Conservation (phyloP, 1,139 yeast genomes). For the Geotrichum citri-aurantii region DNA sequence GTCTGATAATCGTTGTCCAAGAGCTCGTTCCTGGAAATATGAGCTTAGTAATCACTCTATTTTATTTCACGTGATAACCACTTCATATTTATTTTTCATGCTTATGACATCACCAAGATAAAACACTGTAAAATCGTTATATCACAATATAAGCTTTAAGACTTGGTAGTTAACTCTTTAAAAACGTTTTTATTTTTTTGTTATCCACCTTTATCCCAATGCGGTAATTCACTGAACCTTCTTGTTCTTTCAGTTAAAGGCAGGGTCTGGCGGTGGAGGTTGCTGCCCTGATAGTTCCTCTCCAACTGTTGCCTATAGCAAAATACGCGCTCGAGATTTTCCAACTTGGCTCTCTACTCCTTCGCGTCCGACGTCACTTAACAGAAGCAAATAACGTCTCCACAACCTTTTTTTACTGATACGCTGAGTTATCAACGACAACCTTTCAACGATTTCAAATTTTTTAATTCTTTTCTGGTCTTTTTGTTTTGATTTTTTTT, state of each 20-base stretch:
- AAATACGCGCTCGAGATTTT: background rate
- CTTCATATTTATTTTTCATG: no score
- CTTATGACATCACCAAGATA: no score
- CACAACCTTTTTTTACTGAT: background rate
- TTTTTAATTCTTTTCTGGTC: no score
- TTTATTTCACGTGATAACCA: no score
- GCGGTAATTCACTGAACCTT: background rate
- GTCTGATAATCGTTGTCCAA: no score
- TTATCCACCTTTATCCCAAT: background rate
- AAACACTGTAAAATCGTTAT: no score
- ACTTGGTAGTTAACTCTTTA: background rate
- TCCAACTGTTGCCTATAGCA: slow-evolving; percentile 26
- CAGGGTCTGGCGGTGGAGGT: slow-evolving; percentile 22
- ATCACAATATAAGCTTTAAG: no score
- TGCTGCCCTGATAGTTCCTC: slow-evolving; percentile 12
- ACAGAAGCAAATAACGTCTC: background rate
- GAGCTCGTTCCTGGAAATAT: no score
- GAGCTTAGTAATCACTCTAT: no score
- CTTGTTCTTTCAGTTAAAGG: slow-evolving; percentile 19
- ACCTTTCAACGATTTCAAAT: background rate
- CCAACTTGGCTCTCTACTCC: background rate
- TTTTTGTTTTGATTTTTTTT: background rate
- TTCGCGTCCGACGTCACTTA: slow-evolving; percentile 11
- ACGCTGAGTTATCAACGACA: background rate
- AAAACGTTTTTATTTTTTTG: background rate